A percentile compares a stretch with the other conserved stretches of the same genome.
These are phyloP conservation scores for Terfezia claveryi DNA, from an alignment of 495 filamentous ascomycete species.

Conservation along the genomic window DNA sequence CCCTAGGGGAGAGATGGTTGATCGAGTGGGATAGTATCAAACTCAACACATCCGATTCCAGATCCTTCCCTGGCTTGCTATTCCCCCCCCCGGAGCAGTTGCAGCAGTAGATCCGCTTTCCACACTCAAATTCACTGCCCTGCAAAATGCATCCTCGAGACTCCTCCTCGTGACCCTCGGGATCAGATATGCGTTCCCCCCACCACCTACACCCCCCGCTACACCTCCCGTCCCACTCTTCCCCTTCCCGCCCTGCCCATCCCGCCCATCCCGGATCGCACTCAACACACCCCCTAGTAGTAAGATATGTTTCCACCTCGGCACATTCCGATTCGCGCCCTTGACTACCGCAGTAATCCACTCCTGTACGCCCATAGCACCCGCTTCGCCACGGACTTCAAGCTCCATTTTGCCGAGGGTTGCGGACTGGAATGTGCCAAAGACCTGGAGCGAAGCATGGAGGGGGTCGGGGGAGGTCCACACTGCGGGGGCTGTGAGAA, in stretches of 20 bases:
- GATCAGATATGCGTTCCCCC: conserved; percentile 26
- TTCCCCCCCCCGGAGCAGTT: no score
- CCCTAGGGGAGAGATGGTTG: conserved; percentile 14
- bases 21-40: conserved; percentile 18
- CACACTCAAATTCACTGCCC: conserved; percentile 56
- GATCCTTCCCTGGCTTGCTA: conserved; percentile 3
- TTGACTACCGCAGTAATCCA: conserved; percentile 69
- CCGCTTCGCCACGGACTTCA: conserved; percentile 24
- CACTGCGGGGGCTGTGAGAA: conserved; percentile 66
- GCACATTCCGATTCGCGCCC: conserved; percentile 61
- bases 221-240: conserved; percentile 42
- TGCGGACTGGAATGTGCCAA: conserved; percentile 77
- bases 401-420: conserved; percentile 35
- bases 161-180: conserved; percentile 40
- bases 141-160: conserved; percentile 55
- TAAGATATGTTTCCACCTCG: conserved; percentile 71
- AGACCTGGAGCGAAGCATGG: conserved; percentile 46
- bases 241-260: conserved; percentile 21
- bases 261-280: conserved; percentile 34
- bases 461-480: conserved; percentile 59
- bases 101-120: conserved; percentile 11
- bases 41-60: conserved; percentile 17
- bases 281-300: conserved; percentile 61
- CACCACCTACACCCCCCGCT: conserved; percentile 6
- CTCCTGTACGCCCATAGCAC: conserved; percentile 38